These are phyloP conservation scores for Cajanus cajan DNA, from an alignment of 306 rosid genomes.

Conservation along the genomic window DNA sequence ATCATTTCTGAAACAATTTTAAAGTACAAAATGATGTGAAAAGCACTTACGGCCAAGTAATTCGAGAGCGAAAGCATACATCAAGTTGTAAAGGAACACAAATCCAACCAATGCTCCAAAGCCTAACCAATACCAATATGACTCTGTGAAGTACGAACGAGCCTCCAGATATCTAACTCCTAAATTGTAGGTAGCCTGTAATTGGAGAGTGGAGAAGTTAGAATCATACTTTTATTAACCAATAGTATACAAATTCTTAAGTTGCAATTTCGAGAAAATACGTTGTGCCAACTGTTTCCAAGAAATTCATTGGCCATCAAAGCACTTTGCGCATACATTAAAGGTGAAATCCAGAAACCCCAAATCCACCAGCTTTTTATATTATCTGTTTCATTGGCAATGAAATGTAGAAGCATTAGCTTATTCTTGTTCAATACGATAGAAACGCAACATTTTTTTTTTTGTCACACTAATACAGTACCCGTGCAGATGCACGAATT, in stretches of 20 bases:
- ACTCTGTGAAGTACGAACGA: conserved; percentile 51
- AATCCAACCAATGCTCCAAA: conserved; percentile 58
- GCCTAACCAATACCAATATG: conserved; percentile 80
- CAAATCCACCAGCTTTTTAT: conserved; percentile 70
- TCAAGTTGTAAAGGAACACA: conserved; percentile 44
- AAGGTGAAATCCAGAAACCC: conserved; percentile 79
- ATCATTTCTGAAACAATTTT: neutral
- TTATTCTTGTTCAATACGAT: too few species aligned
- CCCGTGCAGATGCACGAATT: too few species aligned
- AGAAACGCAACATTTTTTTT: too few species aligned
- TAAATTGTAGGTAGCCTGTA: conserved; percentile 47
- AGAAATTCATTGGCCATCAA: conserved; percentile 65
- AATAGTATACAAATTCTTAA: neutral
- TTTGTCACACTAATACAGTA: too few species aligned
- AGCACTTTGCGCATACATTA: conserved; percentile 72
- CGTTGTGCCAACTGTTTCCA: conserved; percentile 64
- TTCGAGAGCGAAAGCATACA: conserved; percentile 49
- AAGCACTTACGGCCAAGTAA: conserved; percentile 51
- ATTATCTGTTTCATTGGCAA: conserved; percentile 34
- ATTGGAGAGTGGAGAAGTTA: neutral
- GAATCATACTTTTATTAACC: too few species aligned
- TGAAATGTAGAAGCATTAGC: too few species aligned
- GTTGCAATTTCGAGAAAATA: conserved; percentile 28
- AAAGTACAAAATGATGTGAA: neutral
- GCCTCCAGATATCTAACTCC: conserved; percentile 53